Percentiles rank a stretch among this genome's conserved stretches.
Conservation (phyloP, 192 early-diverging fungal genomes). For the Rhizophlyctis rosea region DNA sequence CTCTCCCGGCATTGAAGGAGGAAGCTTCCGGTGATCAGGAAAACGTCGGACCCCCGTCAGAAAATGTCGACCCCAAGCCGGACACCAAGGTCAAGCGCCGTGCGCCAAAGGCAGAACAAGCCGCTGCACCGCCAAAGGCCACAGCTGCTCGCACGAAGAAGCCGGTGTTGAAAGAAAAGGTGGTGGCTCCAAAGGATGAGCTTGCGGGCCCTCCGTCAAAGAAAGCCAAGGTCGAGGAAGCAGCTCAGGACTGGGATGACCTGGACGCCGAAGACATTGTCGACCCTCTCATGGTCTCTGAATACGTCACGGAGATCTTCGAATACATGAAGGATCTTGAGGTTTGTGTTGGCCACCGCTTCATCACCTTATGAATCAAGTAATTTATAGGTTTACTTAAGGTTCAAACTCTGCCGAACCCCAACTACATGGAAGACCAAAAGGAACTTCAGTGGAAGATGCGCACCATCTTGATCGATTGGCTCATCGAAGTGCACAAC, state of each 20-base stretch:
- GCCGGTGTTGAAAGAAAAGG: not conserved
- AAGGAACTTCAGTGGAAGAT: conserved; percentile 87
- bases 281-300: conserved; percentile 91
- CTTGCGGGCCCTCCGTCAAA: conserved; percentile 11
- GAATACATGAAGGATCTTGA: conserved; percentile 77
- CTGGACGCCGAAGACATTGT: conserved; percentile 71
- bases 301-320: conserved; percentile 94
- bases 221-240: conserved; percentile 16
- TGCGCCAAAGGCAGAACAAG: not conserved
- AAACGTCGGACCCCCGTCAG: not conserved
- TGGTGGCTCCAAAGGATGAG: not conserved
- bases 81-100: not conserved
- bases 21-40: not conserved
- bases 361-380: not conserved
- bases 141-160: not conserved
- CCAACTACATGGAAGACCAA: conserved; percentile 80
- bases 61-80: not conserved
- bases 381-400: conserved; percentile 21
- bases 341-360: conserved; percentile 33
- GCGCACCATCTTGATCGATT: conserved; percentile 90
- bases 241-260: conserved; percentile 50
- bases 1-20: not conserved
- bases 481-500: conserved; percentile 90
- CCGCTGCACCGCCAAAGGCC: not conserved
- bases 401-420: conserved; percentile 68